A percentile compares a stretch with the other conserved stretches of the same genome.
phyloP scores from a whole-genome alignment of 371 early-diverging fungal species.

The Blastocladiella emersonii region DNA sequence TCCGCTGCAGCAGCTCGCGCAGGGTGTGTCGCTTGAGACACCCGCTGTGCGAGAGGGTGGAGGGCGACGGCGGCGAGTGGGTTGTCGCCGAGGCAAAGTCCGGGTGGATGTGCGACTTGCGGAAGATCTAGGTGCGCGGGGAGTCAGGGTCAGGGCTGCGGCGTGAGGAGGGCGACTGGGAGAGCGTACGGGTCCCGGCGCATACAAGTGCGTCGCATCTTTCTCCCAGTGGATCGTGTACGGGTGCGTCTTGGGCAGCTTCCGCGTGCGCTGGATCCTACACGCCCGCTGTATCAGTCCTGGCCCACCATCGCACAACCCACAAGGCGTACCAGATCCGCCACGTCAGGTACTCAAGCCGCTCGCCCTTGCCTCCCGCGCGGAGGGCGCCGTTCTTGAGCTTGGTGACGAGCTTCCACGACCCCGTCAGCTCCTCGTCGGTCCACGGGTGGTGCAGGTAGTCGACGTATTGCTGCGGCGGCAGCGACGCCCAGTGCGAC shows the following conservation, averaged over 20 bases:
- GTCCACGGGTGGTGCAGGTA: not conserved
- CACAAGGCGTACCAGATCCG: constrained; percentile 7
- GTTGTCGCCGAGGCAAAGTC: not conserved
- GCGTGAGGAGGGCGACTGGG: not conserved
- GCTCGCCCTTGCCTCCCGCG: not conserved
- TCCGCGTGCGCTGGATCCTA: not conserved
- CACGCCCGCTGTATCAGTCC: too few species aligned
- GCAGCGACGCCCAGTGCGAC: not conserved
- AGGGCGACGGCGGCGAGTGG: not conserved
- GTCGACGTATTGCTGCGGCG: not conserved
- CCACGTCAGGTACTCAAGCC: constrained; percentile 13
- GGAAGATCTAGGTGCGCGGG: not conserved
- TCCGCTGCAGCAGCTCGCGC: not conserved
- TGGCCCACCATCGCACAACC: too few species aligned
- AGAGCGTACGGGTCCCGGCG: not conserved
- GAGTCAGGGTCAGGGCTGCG: too few species aligned
- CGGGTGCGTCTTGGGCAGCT: not conserved
- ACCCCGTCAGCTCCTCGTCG: not conserved
- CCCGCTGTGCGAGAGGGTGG: not conserved
- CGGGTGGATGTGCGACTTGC: too few species aligned
- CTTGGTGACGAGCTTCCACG: constrained; percentile 4
- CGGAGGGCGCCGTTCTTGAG: not conserved
- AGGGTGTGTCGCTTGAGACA: not conserved
- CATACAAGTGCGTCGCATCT: not conserved
- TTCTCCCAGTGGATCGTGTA: not conserved